Percentiles rank a stretch among this genome's conserved stretches.
These are phyloP conservation scores for Fusarium verticillioides DNA, from an alignment of 2,329 filamentous ascomycete genomes.

Conservation along the genomic window DNA sequence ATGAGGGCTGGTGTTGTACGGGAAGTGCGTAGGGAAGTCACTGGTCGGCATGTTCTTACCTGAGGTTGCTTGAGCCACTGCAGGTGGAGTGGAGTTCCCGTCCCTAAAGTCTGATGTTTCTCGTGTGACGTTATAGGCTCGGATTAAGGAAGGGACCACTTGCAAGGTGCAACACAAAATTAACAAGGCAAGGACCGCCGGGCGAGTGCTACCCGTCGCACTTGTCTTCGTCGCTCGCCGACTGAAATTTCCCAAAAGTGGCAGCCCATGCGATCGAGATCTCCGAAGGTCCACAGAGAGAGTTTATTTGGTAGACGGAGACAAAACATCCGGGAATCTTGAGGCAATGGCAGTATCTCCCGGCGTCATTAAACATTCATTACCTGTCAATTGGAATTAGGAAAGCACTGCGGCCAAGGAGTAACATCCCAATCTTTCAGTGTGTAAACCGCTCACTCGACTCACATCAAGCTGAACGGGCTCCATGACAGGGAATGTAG, in stretches of 20 bases:
- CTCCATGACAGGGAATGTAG: not conserved
- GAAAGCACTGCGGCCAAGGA: not conserved
- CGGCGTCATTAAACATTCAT: not conserved
- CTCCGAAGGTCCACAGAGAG: slow-evolving; percentile 1
- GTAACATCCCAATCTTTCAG: not conserved
- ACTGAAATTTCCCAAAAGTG: slow-evolving; percentile 7
- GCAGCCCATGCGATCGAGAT: slow-evolving; percentile 31
- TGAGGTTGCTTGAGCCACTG: slow-evolving; percentile 19
- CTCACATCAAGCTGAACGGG: not conserved
- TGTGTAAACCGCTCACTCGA: not conserved
- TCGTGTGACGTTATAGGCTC: slow-evolving; percentile 41
- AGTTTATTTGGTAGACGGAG: not conserved
- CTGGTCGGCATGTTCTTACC: slow-evolving; percentile 4
- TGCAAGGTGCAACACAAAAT: slow-evolving; percentile 9
- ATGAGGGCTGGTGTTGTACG: slow-evolving; percentile 24
- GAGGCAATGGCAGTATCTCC: not conserved
- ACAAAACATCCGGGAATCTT: not conserved
- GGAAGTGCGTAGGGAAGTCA: slow-evolving; percentile 3
- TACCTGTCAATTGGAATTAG: not conserved
- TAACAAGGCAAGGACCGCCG: slow-evolving; percentile 19
- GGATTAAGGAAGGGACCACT: slow-evolving; percentile 23
- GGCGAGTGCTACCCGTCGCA: slow-evolving; percentile 16
- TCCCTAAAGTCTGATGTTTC: slow-evolving; percentile 26
- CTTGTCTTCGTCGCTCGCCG: slow-evolving; percentile 15
- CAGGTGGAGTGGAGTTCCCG: slow-evolving; percentile 27